phyloP scores from a whole-genome alignment of 1,284 basidiomycete genomes.

The Austroboletus olivaceoglutinosus region DNA sequence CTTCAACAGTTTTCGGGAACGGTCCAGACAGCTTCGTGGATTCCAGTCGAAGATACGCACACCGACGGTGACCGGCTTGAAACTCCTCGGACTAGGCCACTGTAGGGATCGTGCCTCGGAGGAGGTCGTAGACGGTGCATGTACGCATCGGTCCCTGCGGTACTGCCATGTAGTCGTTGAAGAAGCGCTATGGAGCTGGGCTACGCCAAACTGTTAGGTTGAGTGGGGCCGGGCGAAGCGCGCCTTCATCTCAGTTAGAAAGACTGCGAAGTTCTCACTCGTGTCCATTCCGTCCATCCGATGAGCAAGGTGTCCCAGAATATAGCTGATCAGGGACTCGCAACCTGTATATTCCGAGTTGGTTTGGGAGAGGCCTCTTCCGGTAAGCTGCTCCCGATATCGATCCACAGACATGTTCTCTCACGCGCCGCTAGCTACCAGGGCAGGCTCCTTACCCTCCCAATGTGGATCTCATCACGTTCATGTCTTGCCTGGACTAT shows the following conservation, averaged over 20 bases:
- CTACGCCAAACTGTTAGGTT: background rate
- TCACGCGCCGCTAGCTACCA: conserved; percentile 16
- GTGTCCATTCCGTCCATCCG: conserved; percentile 3
- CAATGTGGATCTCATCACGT: conserved; percentile 6
- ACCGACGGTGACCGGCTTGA: background rate
- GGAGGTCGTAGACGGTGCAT: conserved; percentile 3
- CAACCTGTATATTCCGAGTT: conserved; percentile 5
- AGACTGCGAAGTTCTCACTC: background rate
- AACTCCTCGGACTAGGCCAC: conserved; percentile 24
- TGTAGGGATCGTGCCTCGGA: conserved; percentile 3
- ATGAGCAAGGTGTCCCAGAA: conserved; percentile 15
- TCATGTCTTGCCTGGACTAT: conserved; percentile 8
- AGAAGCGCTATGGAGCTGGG: background rate
- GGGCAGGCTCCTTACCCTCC: conserved; percentile 2
- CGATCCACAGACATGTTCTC: conserved; percentile 23
- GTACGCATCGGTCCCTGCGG: background rate
- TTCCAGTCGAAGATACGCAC: background rate
- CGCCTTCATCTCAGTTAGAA: background rate
- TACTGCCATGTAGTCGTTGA: background rate
- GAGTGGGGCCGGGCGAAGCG: background rate
- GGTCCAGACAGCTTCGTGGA: background rate
- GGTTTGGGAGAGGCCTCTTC: conserved; percentile 5
- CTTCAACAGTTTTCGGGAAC: background rate
- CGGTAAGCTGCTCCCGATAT: conserved; percentile 3
- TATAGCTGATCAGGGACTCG: conserved; percentile 24